Conservation (phyloP, 2,329 filamentous ascomycete genomes). For the Escovopsis sp. region DNA sequence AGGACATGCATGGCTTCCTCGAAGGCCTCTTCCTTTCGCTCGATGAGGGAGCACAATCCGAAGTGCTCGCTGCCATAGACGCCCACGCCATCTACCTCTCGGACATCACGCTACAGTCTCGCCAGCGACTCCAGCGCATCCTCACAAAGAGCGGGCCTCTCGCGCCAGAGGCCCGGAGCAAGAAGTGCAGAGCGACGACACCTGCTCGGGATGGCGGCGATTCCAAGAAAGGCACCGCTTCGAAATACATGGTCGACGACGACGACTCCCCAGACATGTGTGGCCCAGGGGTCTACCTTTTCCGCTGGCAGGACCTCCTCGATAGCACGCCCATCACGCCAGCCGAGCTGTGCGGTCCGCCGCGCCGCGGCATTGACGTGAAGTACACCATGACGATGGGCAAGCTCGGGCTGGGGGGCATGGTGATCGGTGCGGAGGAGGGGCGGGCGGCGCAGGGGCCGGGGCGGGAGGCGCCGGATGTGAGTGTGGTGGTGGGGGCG, state of each 20-base stretch:
- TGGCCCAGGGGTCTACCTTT: slow-evolving; percentile 58
- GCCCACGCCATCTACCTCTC: slow-evolving; percentile 45
- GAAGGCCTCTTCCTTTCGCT: slow-evolving; percentile 30
- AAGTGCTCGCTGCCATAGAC: slow-evolving; percentile 38
- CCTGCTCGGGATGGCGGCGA: too few relatives aligned
- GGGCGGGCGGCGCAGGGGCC: background rate
- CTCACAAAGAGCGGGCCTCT: slow-evolving; percentile 23
- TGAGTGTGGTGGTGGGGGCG: slow-evolving; percentile 15
- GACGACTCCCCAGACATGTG: slow-evolving; percentile 10
- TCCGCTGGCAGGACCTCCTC: slow-evolving; percentile 56
- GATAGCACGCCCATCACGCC: slow-evolving; percentile 58
- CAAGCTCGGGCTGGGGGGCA: slow-evolving; percentile 23
- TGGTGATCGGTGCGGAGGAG: slow-evolving; percentile 3
- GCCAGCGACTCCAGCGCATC: slow-evolving; percentile 38
- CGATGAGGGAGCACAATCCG: slow-evolving; percentile 25
- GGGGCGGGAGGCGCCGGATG: slow-evolving; percentile 11
- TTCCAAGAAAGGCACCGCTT: too few relatives aligned
- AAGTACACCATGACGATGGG: slow-evolving; percentile 26
- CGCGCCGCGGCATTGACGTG: slow-evolving; percentile 39
- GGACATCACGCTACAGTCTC: slow-evolving; percentile 37
- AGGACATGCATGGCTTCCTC: slow-evolving; percentile 25
- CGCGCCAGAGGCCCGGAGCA: background rate
- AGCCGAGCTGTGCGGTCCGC: slow-evolving; percentile 20
- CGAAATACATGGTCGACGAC: slow-evolving; percentile 2
- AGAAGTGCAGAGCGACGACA: slow-evolving; percentile 7